Evolutionary conservation across 2,329 filamentous ascomycete genomes (phyloP).

Genomic region (Cordyceps cateniannulata): DNA sequence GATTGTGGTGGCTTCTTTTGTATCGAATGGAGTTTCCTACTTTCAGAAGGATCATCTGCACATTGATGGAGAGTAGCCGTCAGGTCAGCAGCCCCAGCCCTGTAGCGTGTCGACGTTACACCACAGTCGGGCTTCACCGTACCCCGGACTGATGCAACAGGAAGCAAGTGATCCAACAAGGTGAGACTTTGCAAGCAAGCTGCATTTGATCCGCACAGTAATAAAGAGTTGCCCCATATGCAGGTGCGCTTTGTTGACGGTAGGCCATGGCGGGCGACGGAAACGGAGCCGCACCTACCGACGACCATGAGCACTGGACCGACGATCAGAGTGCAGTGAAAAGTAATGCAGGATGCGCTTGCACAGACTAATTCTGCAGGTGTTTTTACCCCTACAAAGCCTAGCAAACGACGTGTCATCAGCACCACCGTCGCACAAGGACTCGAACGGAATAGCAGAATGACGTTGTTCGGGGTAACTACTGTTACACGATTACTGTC

Average conservation of each 20-base stretch:
- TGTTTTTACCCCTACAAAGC: neutral
- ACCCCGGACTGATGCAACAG: neutral
- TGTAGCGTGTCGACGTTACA: constrained; percentile 3
- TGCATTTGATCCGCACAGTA: neutral
- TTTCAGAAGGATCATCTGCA: no score
- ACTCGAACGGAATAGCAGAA: neutral
- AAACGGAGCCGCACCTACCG: neutral
- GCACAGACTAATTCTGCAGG: neutral
- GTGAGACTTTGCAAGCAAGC: neutral
- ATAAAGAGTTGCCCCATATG: no score
- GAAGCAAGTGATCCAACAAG: neutral
- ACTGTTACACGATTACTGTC: neutral
- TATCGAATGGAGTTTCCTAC: neutral
- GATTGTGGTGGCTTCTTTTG: neutral
- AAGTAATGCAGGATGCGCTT: neutral
- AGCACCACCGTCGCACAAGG: neutral
- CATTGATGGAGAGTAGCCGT: neutral
- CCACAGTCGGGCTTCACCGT: neutral
- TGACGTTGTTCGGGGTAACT: neutral
- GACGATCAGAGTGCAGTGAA: neutral
- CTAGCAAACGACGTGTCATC: neutral
- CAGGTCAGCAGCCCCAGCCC: neutral
- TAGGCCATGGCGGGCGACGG: neutral
- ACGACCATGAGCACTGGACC: neutral
- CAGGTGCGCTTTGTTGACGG: no score